Conservation (phyloP, 495 filamentous ascomycete species). For the Penicillium alfredii region DNA sequence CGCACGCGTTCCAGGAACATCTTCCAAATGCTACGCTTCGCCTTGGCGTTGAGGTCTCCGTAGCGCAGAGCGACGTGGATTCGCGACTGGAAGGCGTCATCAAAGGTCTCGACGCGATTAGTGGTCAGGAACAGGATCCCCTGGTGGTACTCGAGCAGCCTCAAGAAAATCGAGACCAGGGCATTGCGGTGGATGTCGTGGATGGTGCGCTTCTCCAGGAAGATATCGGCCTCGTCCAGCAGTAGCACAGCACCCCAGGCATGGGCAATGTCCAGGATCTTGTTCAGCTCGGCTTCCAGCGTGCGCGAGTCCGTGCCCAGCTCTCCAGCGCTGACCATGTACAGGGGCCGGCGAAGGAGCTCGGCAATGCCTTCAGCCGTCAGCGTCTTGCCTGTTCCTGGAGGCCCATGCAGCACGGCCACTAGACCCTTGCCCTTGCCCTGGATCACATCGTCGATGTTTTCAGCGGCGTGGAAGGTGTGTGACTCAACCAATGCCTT, state of each 20-base stretch:
- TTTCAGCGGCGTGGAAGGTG: slow-evolving; percentile 73
- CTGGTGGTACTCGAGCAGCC: slow-evolving; percentile 70
- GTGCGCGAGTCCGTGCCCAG: slow-evolving; percentile 73
- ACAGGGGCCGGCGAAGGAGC: slow-evolving; percentile 73
- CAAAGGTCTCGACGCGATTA: slow-evolving; percentile 70
- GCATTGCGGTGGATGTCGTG: slow-evolving; percentile 72
- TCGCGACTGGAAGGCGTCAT: slow-evolving; percentile 60
- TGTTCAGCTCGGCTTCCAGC: slow-evolving; percentile 73
- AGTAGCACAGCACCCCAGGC: slow-evolving; percentile 79
- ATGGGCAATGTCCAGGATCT: slow-evolving; percentile 82
- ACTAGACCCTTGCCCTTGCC: slow-evolving; percentile 75
- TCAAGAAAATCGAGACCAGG: slow-evolving; percentile 69
- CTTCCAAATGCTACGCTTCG: slow-evolving; percentile 80
- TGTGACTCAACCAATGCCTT: slow-evolving; percentile 75
- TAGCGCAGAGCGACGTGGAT: slow-evolving; percentile 77
- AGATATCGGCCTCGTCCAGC: slow-evolving; percentile 74
- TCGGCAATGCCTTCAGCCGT: slow-evolving; percentile 86
- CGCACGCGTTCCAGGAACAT: slow-evolving; percentile 71
- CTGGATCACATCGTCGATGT: slow-evolving; percentile 77
- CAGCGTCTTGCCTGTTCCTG: slow-evolving; percentile 83
- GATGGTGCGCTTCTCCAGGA: slow-evolving; percentile 65
- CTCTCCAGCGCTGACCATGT: slow-evolving; percentile 79
- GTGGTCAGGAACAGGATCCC: slow-evolving; percentile 77
- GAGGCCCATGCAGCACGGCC: slow-evolving; percentile 72
- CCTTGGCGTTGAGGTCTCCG: slow-evolving; percentile 66